Evolutionary conservation across 495 filamentous ascomycete genomes (phyloP).

Genomic region (Penicillium goetzii): DNA sequence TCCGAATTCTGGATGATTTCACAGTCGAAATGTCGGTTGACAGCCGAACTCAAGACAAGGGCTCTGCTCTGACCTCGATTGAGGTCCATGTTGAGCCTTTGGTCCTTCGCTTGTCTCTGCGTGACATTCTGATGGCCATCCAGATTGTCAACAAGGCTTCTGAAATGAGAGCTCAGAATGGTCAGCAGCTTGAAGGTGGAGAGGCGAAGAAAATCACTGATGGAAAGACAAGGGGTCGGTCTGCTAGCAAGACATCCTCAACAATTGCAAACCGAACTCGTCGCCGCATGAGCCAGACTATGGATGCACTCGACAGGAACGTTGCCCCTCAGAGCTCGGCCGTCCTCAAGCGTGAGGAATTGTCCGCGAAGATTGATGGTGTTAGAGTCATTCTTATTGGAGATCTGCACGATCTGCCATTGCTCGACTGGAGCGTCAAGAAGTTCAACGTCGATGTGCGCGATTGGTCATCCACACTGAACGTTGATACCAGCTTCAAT

Average conservation of each 20-base stretch:
- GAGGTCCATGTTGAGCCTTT: slow-evolving; percentile 87
- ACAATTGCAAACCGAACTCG: slow-evolving; percentile 54
- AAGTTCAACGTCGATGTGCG: slow-evolving; percentile 79
- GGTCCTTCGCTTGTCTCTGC: slow-evolving; percentile 87
- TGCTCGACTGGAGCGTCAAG: slow-evolving; percentile 93
- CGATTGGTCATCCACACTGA: slow-evolving; percentile 89
- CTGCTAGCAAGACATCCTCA: slow-evolving; percentile 67
- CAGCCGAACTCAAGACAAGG: slow-evolving; percentile 66
- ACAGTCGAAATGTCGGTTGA: slow-evolving; percentile 89
- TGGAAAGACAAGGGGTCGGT: slow-evolving; percentile 59
- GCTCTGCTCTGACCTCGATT: slow-evolving; percentile 73
- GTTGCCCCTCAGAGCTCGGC: slow-evolving; percentile 48
- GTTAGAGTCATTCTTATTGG: slow-evolving; percentile 92
- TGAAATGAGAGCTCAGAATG: slow-evolving; percentile 68
- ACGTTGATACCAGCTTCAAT: slow-evolving; percentile 84
- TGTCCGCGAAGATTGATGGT: slow-evolving; percentile 83
- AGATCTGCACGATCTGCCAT: slow-evolving; percentile 90
- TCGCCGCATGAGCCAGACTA: slow-evolving; percentile 42
- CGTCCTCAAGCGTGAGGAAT: slow-evolving; percentile 76
- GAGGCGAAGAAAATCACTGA: slow-evolving; percentile 69
- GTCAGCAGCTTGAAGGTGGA: slow-evolving; percentile 50
- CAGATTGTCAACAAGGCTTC: slow-evolving; percentile 94
- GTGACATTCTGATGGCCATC: slow-evolving; percentile 90
- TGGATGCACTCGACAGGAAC: slow-evolving; percentile 29
- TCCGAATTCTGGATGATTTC: slow-evolving; percentile 95